These are phyloP conservation scores for Abrus precatorius DNA, from an alignment of 306 rosid genomes.

Conservation along the genomic window DNA sequence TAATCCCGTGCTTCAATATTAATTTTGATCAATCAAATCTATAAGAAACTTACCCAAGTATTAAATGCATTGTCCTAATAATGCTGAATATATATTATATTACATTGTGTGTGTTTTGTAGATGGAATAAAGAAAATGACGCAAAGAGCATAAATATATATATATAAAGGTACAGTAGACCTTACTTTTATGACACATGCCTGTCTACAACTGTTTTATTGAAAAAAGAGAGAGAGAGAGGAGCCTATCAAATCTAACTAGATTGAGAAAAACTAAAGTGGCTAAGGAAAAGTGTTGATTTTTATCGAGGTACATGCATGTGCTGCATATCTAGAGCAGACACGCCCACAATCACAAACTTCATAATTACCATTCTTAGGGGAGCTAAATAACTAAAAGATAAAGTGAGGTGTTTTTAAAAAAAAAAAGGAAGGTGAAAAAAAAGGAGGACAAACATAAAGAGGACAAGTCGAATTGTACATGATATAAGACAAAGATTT, in stretches of 20 bases:
- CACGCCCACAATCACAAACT: not conserved
- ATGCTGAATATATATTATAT: not conserved
- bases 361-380: not conserved
- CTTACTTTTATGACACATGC: not conserved
- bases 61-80: not conserved
- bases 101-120: not conserved
- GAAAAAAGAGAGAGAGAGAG: not conserved
- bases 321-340: not conserved
- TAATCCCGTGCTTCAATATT: not conserved
- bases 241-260: not conserved
- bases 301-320: not conserved
- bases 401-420: not conserved
- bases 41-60: not conserved
- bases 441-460: not conserved
- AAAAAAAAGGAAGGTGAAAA: not conserved
- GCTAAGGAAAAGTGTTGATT: not conserved
- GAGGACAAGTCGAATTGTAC: not conserved
- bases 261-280: not conserved
- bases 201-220: conserved; percentile 15
- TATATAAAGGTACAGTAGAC: not conserved
- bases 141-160: not conserved
- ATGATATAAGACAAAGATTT: not conserved
- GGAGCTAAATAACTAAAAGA: not conserved
- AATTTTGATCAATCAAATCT: not conserved
- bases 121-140: not conserved